phyloP scores from a whole-genome alignment of 331 rosid genomes.

The Rhamnella rubrinervis region DNA sequence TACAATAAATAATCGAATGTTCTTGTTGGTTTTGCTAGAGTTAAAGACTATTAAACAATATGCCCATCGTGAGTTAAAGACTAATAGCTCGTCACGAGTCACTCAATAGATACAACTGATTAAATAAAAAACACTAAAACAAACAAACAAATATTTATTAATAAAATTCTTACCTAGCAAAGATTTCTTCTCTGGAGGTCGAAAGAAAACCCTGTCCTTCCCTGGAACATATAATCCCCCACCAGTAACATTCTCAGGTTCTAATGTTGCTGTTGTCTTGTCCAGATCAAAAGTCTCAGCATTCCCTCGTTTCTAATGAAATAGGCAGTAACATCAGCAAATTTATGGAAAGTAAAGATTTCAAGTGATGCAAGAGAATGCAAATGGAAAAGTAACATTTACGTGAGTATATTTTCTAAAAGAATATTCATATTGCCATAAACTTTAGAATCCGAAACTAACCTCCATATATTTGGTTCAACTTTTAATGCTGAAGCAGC shows the following conservation, averaged over 20 bases:
- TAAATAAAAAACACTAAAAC: not conserved
- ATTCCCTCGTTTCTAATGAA: constrained; percentile 38
- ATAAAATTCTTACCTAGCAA: constrained; percentile 50
- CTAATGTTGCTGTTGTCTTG: constrained; percentile 51
- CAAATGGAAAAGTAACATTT: not conserved
- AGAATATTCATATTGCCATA: not conserved
- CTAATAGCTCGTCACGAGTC: too few species aligned
- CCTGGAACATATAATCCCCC: constrained; percentile 77
- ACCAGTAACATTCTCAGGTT: constrained; percentile 50
- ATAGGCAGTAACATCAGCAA: constrained; percentile 9
- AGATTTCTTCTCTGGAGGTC: constrained; percentile 68
- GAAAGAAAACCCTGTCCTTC: constrained; percentile 62
- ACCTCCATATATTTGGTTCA: not conserved
- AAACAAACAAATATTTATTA: not conserved
- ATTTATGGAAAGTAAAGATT: not conserved
- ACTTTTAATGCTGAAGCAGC: too few species aligned
- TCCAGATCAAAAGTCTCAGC: constrained; percentile 49
- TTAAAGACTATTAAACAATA: too few species aligned
- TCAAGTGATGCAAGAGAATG: not conserved
- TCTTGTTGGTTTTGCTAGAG: too few species aligned
- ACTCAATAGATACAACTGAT: too few species aligned
- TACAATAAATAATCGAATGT: too few species aligned
- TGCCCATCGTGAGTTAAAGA: too few species aligned
- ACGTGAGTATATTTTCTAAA: too few species aligned
- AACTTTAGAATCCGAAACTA: not conserved